These are phyloP conservation scores for Endotrypanum monterogeii DNA, from an alignment of 208 protist genomes.

Conservation along the genomic window DNA sequence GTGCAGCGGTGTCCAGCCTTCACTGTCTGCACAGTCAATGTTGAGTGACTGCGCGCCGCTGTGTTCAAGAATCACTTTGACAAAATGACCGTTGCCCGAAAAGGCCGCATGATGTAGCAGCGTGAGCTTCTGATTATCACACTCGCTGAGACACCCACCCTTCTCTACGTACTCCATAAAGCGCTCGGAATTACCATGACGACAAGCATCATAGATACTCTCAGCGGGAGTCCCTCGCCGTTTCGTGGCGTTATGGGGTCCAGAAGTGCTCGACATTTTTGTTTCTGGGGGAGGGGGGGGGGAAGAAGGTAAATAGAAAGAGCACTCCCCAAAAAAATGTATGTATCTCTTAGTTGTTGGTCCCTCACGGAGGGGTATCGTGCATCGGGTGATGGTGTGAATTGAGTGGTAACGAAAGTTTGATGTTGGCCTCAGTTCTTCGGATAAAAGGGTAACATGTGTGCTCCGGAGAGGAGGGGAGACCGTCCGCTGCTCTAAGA, in stretches of 20 bases:
- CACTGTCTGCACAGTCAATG: conserved; percentile 66
- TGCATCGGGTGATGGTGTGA: no score
- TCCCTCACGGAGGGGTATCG: background rate
- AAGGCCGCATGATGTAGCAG: conserved; percentile 86
- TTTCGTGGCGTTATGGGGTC: background rate
- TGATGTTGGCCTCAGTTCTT: no score
- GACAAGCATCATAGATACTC: conserved; percentile 84
- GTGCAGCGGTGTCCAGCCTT: conserved; percentile 89
- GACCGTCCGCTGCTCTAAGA: no score
- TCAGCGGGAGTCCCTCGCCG: conserved; percentile 16
- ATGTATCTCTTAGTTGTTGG: background rate
- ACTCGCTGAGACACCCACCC: conserved; percentile 79
- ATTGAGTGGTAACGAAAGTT: no score
- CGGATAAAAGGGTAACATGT: background rate
- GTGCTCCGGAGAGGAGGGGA: background rate
- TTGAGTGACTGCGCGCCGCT: conserved; percentile 39
- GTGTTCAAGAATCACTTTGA: conserved; percentile 41
- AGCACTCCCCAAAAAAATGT: background rate
- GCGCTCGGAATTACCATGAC: conserved; percentile 42
- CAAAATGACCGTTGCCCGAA: conserved; percentile 47
- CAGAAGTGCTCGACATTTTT: background rate
- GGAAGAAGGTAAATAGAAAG: no score
- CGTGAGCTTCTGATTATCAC: conserved; percentile 75
- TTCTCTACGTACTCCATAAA: conserved; percentile 63
- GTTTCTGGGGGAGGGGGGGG: background rate